Conservation (phyloP, 257 asterid species). For the Voacanga thouarsii region DNA sequence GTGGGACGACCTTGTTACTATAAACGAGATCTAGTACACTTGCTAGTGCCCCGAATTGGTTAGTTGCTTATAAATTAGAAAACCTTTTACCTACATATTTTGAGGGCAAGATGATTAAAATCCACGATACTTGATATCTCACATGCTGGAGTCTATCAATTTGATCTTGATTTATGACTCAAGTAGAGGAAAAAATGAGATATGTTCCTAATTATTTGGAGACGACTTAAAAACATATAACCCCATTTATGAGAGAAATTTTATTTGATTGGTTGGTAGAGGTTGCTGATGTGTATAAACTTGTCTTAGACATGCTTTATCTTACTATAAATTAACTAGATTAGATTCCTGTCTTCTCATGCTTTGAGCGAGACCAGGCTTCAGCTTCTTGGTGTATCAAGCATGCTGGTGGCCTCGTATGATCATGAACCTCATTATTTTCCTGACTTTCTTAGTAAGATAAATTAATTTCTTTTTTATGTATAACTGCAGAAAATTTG, state of each 20-base stretch:
- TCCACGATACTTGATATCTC: background rate
- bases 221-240: constrained; percentile 60
- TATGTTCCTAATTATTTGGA: constrained; percentile 72
- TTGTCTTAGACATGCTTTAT: constrained; percentile 67
- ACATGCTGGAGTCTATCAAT: background rate
- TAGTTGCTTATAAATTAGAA: background rate
- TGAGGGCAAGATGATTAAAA: background rate
- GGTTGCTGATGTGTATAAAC: constrained; percentile 77
- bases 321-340: constrained; percentile 69
- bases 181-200: constrained; percentile 68
- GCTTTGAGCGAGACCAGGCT: constrained; percentile 52
- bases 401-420: constrained; percentile 95
- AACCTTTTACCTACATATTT: background rate
- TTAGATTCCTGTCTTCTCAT: constrained; percentile 61
- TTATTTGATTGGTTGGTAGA: constrained; percentile 91
- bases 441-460: constrained; percentile 1
- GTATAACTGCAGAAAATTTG: constrained; percentile 63
- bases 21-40: too few relatives aligned
- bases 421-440: constrained; percentile 20
- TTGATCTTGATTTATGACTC: constrained; percentile 27
- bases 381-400: constrained; percentile 90
- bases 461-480: background rate
- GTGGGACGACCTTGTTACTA: too few relatives aligned
- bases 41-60: too few relatives aligned
- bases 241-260: constrained; percentile 59